Conservation (phyloP, 345 rosid species). For the Gossypium longicalyx region DNA sequence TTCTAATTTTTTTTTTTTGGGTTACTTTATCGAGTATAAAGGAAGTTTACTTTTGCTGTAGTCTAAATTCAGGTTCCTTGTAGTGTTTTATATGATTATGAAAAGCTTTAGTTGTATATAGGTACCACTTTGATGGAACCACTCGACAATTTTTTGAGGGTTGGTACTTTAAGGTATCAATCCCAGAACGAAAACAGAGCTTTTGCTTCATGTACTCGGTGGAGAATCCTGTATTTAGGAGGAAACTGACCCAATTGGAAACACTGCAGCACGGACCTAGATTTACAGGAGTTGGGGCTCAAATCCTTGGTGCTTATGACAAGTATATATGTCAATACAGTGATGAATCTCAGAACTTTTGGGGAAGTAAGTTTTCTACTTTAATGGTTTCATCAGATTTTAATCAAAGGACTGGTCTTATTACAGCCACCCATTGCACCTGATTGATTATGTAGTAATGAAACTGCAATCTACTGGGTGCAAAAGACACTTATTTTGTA, state of each 20-base stretch:
- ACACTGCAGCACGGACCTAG: slow-evolving; percentile 55
- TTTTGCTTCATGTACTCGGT: slow-evolving; percentile 93
- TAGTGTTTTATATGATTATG: neutral
- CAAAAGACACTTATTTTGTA: neutral
- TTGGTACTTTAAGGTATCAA: slow-evolving; percentile 91
- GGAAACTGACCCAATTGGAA: slow-evolving; percentile 49
- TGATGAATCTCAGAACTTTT: slow-evolving; percentile 66
- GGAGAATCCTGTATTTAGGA: slow-evolving; percentile 74
- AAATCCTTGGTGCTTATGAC: slow-evolving; percentile 87
- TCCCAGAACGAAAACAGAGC: slow-evolving; percentile 77
- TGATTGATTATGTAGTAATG: neutral
- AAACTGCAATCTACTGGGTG: neutral
- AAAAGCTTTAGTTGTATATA: slow-evolving; percentile 13
- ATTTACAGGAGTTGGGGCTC: slow-evolving; percentile 86
- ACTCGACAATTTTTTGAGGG: slow-evolving; percentile 75
- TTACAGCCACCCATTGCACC: neutral
- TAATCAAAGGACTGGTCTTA: neutral
- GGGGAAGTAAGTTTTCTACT: slow-evolving; percentile 67
- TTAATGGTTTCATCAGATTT: neutral
- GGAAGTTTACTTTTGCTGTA: neutral
- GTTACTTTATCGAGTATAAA: neutral
- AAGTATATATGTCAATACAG: slow-evolving; percentile 73
- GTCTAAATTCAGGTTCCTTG: neutral
- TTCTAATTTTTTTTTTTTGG: neutral
- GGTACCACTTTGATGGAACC: slow-evolving; percentile 92